These are phyloP conservation scores for Furculomyces boomerangus DNA, from an alignment of 371 early-diverging fungal genomes.

Conservation along the genomic window DNA sequence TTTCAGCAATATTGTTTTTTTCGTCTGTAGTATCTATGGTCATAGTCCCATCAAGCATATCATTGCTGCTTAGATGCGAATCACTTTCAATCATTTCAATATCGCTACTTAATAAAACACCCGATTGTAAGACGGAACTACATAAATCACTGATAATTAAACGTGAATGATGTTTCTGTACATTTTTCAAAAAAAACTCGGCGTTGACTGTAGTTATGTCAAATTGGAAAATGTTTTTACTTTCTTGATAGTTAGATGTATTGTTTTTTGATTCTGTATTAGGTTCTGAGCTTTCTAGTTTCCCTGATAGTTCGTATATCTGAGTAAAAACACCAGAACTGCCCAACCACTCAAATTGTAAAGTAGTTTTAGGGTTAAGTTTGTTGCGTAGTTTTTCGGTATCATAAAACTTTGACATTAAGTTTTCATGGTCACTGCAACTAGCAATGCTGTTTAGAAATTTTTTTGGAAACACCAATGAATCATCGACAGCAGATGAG, in stretches of 20 bases:
- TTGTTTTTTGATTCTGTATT: neutral
- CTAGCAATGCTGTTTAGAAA: neutral
- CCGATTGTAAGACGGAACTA: slow-evolving; percentile 5
- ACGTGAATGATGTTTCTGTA: slow-evolving; percentile 15
- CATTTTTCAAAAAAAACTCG: slow-evolving; percentile 13
- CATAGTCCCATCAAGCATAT: too few species aligned
- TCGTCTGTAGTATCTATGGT: too few species aligned
- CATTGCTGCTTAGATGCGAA: too few species aligned
- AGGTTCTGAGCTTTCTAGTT: neutral
- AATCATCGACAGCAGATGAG: slow-evolving; percentile 9
- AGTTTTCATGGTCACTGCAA: neutral
- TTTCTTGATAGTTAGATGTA: neutral
- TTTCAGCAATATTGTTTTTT: too few species aligned
- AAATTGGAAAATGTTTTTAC: slow-evolving; percentile 2
- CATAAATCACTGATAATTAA: slow-evolving; percentile 12
- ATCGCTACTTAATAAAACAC: slow-evolving; percentile 7
- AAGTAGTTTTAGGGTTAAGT: neutral
- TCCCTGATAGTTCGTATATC: neutral
- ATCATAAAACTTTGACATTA: neutral
- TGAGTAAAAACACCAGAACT: neutral
- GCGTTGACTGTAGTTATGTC: slow-evolving; percentile 9
- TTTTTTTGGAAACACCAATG: slow-evolving; percentile 1
- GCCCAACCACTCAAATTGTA: neutral
- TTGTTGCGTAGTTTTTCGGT: neutral
- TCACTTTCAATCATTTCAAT: slow-evolving; percentile 17